phyloP scores from a whole-genome alignment of 2,329 filamentous ascomycete genomes.

The Hymenoscyphus scutula region DNA sequence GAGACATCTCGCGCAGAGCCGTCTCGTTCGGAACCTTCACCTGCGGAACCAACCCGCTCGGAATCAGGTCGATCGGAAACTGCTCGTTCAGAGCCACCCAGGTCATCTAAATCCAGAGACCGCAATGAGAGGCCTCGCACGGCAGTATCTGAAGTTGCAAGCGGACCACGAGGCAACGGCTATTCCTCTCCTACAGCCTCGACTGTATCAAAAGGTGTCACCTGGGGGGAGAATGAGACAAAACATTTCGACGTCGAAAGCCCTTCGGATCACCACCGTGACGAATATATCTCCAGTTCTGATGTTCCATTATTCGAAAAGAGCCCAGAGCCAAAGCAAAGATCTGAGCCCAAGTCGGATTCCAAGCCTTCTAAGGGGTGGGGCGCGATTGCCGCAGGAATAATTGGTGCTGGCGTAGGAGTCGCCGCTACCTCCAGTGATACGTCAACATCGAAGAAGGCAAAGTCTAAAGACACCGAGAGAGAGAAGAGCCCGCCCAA shows the following conservation, averaged over 20 bases:
- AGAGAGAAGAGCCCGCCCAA: conserved; percentile 13
- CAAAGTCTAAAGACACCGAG: conserved; percentile 10
- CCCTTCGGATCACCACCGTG: conserved; percentile 43
- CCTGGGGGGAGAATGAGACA: conserved; percentile 63
- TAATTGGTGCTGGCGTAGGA: conserved; percentile 43
- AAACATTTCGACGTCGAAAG: conserved; percentile 63
- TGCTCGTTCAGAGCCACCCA: conserved; percentile 11
- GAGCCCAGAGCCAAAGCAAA: conserved; percentile 34
- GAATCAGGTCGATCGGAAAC: conserved; percentile 12
- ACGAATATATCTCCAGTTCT: conserved; percentile 31
- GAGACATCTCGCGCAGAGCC: conserved; percentile 26
- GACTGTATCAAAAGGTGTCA: conserved; percentile 55
- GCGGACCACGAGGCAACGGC: conserved; percentile 43
- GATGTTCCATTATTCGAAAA: conserved; percentile 30
- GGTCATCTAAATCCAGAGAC: conserved; percentile 31
- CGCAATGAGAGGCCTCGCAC: conserved; percentile 10
- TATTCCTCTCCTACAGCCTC: conserved; percentile 40
- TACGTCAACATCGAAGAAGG: conserved; percentile 17
- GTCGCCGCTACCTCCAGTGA: conserved; percentile 30
- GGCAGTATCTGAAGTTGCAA: conserved; percentile 39
- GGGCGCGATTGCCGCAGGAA: conserved; percentile 52
- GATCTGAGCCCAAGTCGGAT: conserved; percentile 35
- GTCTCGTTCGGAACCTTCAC: conserved; percentile 16
- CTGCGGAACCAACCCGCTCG: conserved; percentile 4
- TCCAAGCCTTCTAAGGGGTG: conserved; percentile 39